Evolutionary conservation across 2,329 filamentous ascomycete species (phyloP), one percentile per base, ranked within the genome.

Genomic region (Paradendryphiella salina): DNA sequence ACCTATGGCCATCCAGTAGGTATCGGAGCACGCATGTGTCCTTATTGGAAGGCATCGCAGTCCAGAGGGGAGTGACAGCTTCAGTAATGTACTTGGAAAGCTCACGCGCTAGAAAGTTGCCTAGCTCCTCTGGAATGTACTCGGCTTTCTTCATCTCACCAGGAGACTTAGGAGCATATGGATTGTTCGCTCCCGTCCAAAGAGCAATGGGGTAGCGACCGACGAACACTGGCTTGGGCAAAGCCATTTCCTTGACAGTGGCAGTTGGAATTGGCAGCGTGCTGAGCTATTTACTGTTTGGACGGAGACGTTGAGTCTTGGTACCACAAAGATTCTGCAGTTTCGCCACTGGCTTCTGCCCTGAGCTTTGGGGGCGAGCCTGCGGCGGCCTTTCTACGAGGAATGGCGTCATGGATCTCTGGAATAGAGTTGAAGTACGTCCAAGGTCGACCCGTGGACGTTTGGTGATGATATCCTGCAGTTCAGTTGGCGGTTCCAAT

Each of bases 401-500:
- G n/a, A 31, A 31, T n/a, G 18, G 18, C 1, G 26, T 10, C 23
- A 18, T 21, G 8, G 38, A 41, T 1, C 13, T 32, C 14, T 60
- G 51, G 15, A 57, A 18, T 5, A 50, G 20, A 17, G 48, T 46
- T 11, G 54, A 53, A 13, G 46, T 44, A 26, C 47, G 50, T 5
- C 41, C 43, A 32, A 59, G 2, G 5, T 61, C 46, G 34, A 59
- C 23, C 44, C 50, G 45, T 2, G 54, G 54, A n/a, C 54, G 57
- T 39, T 63, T 63, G n/a, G 13, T 26, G 4, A 17, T 2, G n/a
- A 20, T 34, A 20, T 28, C 4, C 10, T 20, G 15, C 9, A 10
- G 29, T 13, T 46, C 15, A 10, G 40, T 8, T 15, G 39, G 15
- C 8, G 42, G 35, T 14, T 45, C 48, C 5, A 42, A 26, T 13